Conservation (phyloP, 352 stramenopile genomes). For the Phytophthora agathidicida region DNA sequence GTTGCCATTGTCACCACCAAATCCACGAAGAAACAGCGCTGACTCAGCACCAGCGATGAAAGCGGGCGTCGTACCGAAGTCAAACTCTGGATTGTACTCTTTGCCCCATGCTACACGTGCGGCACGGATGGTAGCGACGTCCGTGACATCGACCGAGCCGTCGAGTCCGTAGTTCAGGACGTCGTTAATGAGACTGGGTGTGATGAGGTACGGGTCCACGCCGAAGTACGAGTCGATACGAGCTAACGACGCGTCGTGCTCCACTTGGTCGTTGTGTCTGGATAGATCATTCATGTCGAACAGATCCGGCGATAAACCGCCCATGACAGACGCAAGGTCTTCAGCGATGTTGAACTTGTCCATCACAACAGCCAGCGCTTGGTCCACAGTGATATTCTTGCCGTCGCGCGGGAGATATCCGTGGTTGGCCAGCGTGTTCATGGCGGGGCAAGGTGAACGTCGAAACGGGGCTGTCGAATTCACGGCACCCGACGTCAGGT, state of each 20-base stretch:
- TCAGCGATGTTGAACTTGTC: constrained; percentile 44
- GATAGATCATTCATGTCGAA: constrained; percentile 36
- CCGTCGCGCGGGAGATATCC: constrained; percentile 46
- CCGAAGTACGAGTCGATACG: constrained; percentile 34
- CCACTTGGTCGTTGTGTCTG: constrained; percentile 28
- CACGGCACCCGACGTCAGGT: constrained; percentile 32
- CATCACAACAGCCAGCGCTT: constrained; percentile 36
- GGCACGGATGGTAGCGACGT: constrained; percentile 24
- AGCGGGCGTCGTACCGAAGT: constrained; percentile 16
- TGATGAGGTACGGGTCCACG: constrained; percentile 20
- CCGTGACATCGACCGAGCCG: constrained; percentile 11
- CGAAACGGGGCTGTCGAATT: constrained; percentile 32
- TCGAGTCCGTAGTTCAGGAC: constrained; percentile 25
- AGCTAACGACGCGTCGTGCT: constrained; percentile 29
- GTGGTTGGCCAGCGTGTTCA: constrained; percentile 65
- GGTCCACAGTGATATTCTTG: constrained; percentile 37
- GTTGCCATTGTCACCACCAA: constrained; percentile 15
- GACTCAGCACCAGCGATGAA: constrained; percentile 25
- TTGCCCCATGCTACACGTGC: constrained; percentile 11
- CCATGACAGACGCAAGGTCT: constrained; percentile 26
- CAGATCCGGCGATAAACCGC: constrained; percentile 15
- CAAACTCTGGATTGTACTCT: constrained; percentile 26
- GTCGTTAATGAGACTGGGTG: constrained; percentile 23
- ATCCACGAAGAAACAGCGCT: constrained; percentile 23
- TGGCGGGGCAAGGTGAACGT: constrained; percentile 47